Conservation (phyloP, 371 early-diverging fungal genomes). For the Rhizopus microsporus region DNA sequence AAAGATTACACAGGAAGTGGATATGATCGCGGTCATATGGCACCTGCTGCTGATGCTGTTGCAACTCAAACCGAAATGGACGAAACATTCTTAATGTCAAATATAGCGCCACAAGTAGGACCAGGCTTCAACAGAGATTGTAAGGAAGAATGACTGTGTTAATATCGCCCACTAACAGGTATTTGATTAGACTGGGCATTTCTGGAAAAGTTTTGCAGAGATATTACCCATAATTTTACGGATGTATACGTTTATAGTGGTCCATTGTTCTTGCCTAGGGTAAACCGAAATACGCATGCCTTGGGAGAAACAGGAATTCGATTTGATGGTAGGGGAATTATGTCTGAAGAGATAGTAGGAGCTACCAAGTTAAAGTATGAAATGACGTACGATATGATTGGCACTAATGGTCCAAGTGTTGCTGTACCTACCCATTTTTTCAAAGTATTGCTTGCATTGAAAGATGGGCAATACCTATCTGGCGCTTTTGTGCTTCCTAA, state of each 20-base stretch:
- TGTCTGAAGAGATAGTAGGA: neutral
- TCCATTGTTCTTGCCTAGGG: constrained; percentile 70
- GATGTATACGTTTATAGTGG: constrained; percentile 82
- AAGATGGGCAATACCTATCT: constrained; percentile 38
- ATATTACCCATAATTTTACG: constrained; percentile 58
- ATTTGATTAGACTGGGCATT: constrained; percentile 69
- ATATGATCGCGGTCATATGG: constrained; percentile 84
- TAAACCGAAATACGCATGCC: neutral
- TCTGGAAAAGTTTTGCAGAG: constrained; percentile 71
- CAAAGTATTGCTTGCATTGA: constrained; percentile 70
- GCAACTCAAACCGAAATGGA: constrained; percentile 64
- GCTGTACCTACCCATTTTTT: constrained; percentile 93
- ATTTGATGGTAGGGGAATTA: neutral
- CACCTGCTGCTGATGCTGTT: constrained; percentile 76
- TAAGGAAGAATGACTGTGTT: constrained; percentile 21
- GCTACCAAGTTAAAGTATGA: constrained; percentile 17
- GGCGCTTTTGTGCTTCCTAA: constrained; percentile 89
- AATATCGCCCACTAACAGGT: constrained; percentile 1
- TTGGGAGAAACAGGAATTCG: constrained; percentile 1
- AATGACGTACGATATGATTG: constrained; percentile 69
- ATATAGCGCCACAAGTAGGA: constrained; percentile 82
- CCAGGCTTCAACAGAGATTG: constrained; percentile 80
- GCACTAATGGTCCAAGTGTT: constrained; percentile 74
- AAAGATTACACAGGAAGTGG: constrained; percentile 71
- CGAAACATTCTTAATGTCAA: constrained; percentile 74